Evolutionary conservation across 2,329 filamentous ascomycete genomes (phyloP).

Genomic region (Talaromyces rugulosus): DNA sequence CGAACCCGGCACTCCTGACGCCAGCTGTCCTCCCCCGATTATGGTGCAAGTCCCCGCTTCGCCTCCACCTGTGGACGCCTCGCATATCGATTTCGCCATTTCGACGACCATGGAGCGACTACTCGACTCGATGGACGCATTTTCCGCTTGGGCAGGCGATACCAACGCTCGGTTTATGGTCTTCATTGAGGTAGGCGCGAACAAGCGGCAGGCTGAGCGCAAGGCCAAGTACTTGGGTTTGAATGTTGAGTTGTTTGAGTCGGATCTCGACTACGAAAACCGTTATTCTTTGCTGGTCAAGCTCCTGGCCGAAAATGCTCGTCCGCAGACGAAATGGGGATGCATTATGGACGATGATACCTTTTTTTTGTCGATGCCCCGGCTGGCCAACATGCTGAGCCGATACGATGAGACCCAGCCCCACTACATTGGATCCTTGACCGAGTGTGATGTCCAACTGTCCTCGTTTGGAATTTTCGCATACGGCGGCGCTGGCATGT

Average conservation of each 20-base stretch:
- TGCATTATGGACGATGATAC: constrained; percentile 61
- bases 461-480: constrained; percentile 55
- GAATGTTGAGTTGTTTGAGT: constrained; percentile 37
- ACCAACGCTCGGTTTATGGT: constrained; percentile 51
- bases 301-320: constrained; percentile 44
- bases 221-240: constrained; percentile 37
- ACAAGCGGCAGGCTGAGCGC: constrained; percentile 23
- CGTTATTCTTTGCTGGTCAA: constrained; percentile 56
- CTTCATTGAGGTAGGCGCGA: constrained; percentile 43
- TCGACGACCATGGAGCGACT: constrained; percentile 52
- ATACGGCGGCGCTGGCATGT: constrained; percentile 59
- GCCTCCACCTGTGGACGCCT: constrained; percentile 40
- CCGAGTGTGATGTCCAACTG: constrained; percentile 53
- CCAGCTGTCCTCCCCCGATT: constrained; percentile 42
- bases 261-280: constrained; percentile 37
- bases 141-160: constrained; percentile 54
- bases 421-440: constrained; percentile 54
- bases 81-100: constrained; percentile 55
- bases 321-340: constrained; percentile 50
- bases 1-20: constrained; percentile 5
- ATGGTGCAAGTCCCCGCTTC: constrained; percentile 45
- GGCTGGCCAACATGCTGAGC: constrained; percentile 46
- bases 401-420: constrained; percentile 48
- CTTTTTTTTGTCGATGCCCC: constrained; percentile 56
- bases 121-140: constrained; percentile 47